Evolutionary conservation across 2,329 filamentous ascomycete species (phyloP).

Genomic region (Aspergillus sp.): DNA sequence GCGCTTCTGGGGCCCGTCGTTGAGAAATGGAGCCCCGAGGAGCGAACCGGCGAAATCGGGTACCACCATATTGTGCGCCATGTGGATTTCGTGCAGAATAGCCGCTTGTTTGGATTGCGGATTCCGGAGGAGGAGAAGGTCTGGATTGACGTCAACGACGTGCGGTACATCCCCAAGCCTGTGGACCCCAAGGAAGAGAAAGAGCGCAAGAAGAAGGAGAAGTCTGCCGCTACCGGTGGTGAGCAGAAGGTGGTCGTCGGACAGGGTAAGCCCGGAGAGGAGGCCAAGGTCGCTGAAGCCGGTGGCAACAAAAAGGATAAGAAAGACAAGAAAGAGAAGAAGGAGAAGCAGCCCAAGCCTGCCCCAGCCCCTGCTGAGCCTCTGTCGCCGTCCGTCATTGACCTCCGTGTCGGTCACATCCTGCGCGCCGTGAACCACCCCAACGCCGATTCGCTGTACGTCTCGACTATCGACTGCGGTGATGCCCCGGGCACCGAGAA

Average conservation of each 20-base stretch:
- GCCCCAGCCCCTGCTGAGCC: slow-evolving; percentile 62
- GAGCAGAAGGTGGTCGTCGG: slow-evolving; percentile 31
- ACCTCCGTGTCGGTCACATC: slow-evolving; percentile 93
- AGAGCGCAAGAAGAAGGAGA: slow-evolving; percentile 93
- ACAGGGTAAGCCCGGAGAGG: slow-evolving; percentile 40
- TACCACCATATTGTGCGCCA: slow-evolving; percentile 86
- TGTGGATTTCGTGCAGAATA: slow-evolving; percentile 92
- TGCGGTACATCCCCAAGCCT: slow-evolving; percentile 80
- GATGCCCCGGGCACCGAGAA: slow-evolving; percentile 79
- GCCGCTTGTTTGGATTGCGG: slow-evolving; percentile 59
- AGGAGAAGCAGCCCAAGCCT: slow-evolving; percentile 85
- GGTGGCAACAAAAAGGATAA: slow-evolving; percentile 73
- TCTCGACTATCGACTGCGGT: slow-evolving; percentile 90
- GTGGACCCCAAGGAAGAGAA: slow-evolving; percentile 92
- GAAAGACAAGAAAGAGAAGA: slow-evolving; percentile 68
- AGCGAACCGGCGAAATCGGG: slow-evolving; percentile 82
- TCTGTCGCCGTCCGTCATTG: slow-evolving; percentile 76
- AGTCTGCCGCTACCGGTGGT: slow-evolving; percentile 39
- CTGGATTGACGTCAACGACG: slow-evolving; percentile 65
- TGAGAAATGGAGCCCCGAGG: slow-evolving; percentile 69
- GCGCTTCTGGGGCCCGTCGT: slow-evolving; percentile 67
- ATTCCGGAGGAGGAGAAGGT: slow-evolving; percentile 68
- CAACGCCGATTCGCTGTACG: slow-evolving; percentile 90
- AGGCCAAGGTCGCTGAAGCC: slow-evolving; percentile 52
- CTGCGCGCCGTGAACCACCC: slow-evolving; percentile 93